These are phyloP conservation scores for Spergularia marina DNA, from an alignment of 148 eudicot species.

Conservation along the genomic window DNA sequence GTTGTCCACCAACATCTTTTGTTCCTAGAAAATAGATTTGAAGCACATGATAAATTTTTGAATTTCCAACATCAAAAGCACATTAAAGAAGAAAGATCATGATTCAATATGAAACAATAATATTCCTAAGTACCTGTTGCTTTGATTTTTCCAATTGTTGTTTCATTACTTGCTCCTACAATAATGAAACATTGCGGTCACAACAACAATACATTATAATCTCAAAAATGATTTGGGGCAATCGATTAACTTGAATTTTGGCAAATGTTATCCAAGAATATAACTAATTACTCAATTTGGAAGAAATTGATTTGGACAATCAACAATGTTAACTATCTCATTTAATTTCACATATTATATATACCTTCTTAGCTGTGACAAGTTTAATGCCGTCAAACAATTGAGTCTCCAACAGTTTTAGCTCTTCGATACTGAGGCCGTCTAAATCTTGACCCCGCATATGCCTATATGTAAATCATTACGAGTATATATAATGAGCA, in stretches of 20 bases:
- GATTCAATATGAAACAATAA: too few relatives aligned
- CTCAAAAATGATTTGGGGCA: too few relatives aligned
- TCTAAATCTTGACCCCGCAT: constrained; percentile 61
- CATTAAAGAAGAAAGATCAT: not conserved
- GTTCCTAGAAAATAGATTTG: constrained; percentile 34
- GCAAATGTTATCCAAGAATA: too few relatives aligned
- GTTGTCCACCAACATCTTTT: constrained; percentile 41
- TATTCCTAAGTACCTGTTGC: constrained; percentile 36
- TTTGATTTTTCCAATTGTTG: constrained; percentile 47
- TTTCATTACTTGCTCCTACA: constrained; percentile 58
- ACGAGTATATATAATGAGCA: too few relatives aligned
- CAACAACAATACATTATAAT: too few relatives aligned
- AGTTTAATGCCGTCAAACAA: constrained; percentile 51
- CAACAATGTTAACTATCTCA: too few relatives aligned
- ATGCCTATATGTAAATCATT: constrained; percentile 38
- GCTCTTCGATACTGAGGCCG: constrained; percentile 40
- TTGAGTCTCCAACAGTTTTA: constrained; percentile 56
- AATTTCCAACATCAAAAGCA: not conserved
- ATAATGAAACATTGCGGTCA: not conserved
- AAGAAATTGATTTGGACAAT: too few relatives aligned
- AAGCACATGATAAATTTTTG: not conserved
- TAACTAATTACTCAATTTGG: too few relatives aligned
- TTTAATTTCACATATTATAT: too few relatives aligned
- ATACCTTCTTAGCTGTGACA: constrained; percentile 62
- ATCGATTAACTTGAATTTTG: too few relatives aligned